Conservation (phyloP, 2,329 filamentous ascomycete species). For the Neocucurbitaria cava region DNA sequence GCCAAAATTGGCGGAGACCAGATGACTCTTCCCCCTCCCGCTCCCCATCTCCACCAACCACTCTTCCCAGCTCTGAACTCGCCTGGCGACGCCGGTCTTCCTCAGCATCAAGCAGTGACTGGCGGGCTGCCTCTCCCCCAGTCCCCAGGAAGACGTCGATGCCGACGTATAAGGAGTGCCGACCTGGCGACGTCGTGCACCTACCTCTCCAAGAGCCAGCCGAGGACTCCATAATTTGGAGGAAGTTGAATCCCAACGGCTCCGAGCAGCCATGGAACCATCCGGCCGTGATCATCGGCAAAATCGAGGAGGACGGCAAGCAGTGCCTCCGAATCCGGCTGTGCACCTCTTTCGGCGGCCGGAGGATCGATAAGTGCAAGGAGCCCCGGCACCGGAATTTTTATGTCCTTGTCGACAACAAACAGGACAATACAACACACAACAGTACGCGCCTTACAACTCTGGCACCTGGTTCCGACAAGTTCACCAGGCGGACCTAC, state of each 20-base stretch:
- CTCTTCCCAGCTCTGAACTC: neutral
- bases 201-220: neutral
- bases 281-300: constrained; percentile 17
- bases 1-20: neutral
- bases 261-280: constrained; percentile 2
- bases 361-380: constrained; percentile 4
- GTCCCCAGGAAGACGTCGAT: neutral
- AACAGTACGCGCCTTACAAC: constrained; percentile 5
- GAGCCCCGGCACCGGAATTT: constrained; percentile 1
- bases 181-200: constrained; percentile 11
- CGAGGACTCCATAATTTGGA: constrained; percentile 3
- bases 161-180: constrained; percentile 1
- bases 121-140: constrained; percentile 4
- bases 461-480: constrained; percentile 13
- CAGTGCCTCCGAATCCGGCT: constrained; percentile 14
- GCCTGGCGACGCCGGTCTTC: neutral
- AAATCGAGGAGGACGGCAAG: constrained; percentile 1
- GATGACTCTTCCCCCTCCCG: neutral
- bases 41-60: neutral
- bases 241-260: neutral
- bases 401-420: constrained; percentile 21
- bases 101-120: neutral
- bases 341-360: constrained; percentile 17
- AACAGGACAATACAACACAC: constrained; percentile 3
- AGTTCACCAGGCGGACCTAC: constrained; percentile 24